Base-by-base conservation (phyloP, 345 rosid species). In the Lepidium sativum region DNA sequence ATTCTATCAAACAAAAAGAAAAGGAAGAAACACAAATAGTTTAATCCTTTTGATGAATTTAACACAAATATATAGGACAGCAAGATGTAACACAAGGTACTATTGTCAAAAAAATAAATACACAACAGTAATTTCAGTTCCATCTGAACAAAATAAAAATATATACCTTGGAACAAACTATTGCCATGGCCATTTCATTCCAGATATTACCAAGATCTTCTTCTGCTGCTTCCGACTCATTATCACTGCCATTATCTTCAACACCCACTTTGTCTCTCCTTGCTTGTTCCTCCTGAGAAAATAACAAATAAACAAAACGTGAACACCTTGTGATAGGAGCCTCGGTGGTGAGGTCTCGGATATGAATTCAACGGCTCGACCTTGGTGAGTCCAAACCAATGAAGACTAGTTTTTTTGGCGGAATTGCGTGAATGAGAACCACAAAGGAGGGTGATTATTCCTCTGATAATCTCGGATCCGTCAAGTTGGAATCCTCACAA, bases 131-230 rank as follows among this genome's bases (percentile, higher is more conserved):
- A 32, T 21, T 18, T 32, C 34, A 13, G 23, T 34, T 31, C 31
- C 42, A 33, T 6, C 53, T 15, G 18, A 61, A 33, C 9, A 7
- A 38, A 38, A 15, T 20, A 31, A 52, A 10, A 10, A 62, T 62
- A 34, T 73, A 34, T 79, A 89, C 94, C 92, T 87, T 92, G 35
- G 92, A 78, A 72, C 68, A 60, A 68, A 81, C 91, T 65, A 89
- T 60, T 40, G 94, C 83, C 76, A 81, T 68, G 54, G 86, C 76
- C 97, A 89, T 87, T 74, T 84, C 90, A 45, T 73, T 83, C 98
- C 97, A 92, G 57, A 92, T 86, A 82, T 87, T 81, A 60, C 88
- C 87, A 60, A 89, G 78, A 54, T 86, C 95, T 49, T 82, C 91
- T 70, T 89, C 89, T 69, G 57, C 75, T 31, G 39, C 55, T 69